Percentiles rank a stretch among this genome's conserved stretches.
These are phyloP conservation scores for Pseudomonodictys pantanalensis DNA, from an alignment of 495 filamentous ascomycete genomes.

Conservation along the genomic window DNA sequence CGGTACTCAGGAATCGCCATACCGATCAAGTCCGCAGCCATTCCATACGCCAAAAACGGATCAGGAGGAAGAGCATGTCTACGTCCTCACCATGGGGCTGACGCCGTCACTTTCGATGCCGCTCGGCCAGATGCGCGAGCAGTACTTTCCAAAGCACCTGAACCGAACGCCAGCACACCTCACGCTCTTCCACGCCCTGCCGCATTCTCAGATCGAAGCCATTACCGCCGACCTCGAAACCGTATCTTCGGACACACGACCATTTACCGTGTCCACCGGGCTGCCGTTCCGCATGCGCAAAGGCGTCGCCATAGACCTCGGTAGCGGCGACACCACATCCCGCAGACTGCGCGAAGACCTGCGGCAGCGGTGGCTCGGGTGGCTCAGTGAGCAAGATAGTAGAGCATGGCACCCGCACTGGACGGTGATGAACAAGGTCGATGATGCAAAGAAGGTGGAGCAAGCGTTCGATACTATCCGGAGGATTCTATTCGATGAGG, in stretches of 20 bases:
- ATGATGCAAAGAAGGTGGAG: constrained; percentile 7
- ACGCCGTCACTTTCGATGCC: constrained; percentile 7
- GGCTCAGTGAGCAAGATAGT: constrained; percentile 18
- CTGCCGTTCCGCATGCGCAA: constrained; percentile 16
- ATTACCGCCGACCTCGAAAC: constrained; percentile 4
- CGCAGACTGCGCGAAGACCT: constrained; percentile 12
- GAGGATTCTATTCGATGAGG: neutral
- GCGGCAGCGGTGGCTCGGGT: constrained; percentile 11
- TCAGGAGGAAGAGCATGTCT: constrained; percentile 5
- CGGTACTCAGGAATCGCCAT: no score
- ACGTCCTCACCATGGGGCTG: constrained; percentile 20
- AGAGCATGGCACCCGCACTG: constrained; percentile 17
- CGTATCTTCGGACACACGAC: neutral
- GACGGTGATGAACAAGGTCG: constrained; percentile 29
- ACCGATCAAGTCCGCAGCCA: no score
- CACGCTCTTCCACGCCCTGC: constrained; percentile 29
- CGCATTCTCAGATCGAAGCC: constrained; percentile 10
- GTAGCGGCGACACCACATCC: neutral
- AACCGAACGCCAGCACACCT: constrained; percentile 25
- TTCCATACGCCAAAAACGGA: constrained; percentile 13
- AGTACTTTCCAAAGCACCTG: constrained; percentile 18
- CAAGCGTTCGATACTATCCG: constrained; percentile 3
- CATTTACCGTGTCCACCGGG: constrained; percentile 12
- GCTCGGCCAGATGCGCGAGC: constrained; percentile 11
- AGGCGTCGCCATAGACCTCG: constrained; percentile 12